phyloP scores from a whole-genome alignment of 1,139 yeast species.

The Suhomyces yuchorum region DNA sequence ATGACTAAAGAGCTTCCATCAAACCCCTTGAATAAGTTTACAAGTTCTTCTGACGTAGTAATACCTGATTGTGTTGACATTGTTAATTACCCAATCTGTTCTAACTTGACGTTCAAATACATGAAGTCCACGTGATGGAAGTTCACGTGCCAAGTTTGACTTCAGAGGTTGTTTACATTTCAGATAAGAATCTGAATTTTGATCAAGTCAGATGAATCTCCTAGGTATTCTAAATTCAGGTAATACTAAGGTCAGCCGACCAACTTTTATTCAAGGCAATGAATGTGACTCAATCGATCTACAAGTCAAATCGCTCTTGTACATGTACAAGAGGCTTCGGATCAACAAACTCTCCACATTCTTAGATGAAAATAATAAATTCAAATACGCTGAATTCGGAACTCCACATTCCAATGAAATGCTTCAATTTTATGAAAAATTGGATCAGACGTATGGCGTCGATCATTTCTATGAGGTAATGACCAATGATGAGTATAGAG shows the following conservation, averaged over 20 bases:
- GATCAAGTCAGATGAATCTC: conserved; percentile 7
- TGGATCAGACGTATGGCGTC: conserved; percentile 57
- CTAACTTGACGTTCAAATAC: neutral
- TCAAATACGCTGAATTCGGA: conserved; percentile 22
- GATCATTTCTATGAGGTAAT: conserved; percentile 44
- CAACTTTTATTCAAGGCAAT: conserved; percentile 50
- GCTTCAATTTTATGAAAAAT: conserved; percentile 25
- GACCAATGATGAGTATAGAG: conserved; percentile 57
- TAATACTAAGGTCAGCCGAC: conserved; percentile 29
- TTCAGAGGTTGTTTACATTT: conserved; percentile 10
- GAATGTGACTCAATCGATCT: conserved; percentile 58
- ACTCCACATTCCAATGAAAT: neutral
- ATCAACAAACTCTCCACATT: conserved; percentile 49
- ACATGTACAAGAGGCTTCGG: conserved; percentile 56
- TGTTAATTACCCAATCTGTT: neutral
- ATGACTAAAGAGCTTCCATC: conserved; percentile 35
- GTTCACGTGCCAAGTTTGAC: neutral
- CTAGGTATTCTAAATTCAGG: conserved; percentile 9
- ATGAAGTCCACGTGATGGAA: neutral
- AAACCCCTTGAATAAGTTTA: conserved; percentile 33
- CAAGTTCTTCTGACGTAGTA: conserved; percentile 48
- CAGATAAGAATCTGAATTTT: conserved; percentile 1
- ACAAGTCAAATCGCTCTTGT: conserved; percentile 57
- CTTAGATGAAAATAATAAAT: conserved; percentile 23
- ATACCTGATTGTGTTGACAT: conserved; percentile 81